Evolutionary conservation across 1,284 basidiomycete species (phyloP).

Genomic region (Apiotrichum sp.): DNA sequence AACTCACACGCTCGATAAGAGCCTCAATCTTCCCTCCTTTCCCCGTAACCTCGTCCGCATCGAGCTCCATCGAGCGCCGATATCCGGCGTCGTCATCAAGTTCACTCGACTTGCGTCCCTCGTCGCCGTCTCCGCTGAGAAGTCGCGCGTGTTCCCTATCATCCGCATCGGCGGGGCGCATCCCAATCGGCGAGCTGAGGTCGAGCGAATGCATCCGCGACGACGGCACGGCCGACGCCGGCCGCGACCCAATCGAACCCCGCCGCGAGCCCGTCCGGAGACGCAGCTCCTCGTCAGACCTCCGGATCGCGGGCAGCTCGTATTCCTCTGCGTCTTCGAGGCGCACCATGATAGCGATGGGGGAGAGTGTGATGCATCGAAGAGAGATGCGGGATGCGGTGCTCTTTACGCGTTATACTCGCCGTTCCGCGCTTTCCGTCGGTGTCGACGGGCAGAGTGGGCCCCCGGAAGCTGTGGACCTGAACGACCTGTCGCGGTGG

Average conservation of each 20-base stretch:
- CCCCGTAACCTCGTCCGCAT: conserved; percentile 23
- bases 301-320: conserved; percentile 28
- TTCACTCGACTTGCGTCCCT: conserved; percentile 3
- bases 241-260: no score
- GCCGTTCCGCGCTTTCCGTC: no score
- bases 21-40: conserved; percentile 34
- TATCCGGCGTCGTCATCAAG: conserved; percentile 1
- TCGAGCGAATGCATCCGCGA: no score
- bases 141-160: conserved; percentile 6
- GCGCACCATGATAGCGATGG: not conserved
- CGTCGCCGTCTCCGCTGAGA: not conserved
- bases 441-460: no score
- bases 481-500: no score
- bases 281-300: conserved; percentile 1
- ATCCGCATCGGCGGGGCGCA: conserved; percentile 7
- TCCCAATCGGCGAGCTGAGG: no score
- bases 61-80: conserved; percentile 1
- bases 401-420: no score
- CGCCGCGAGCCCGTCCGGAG: not conserved
- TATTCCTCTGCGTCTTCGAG: conserved; percentile 36
- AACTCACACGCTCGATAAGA: conserved; percentile 34
- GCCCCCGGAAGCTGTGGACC: no score
- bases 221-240: no score
- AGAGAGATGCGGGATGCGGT: no score
- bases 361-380: no score